Percentiles rank a stretch among this genome's conserved stretches.
Conservation (phyloP, 2,329 filamentous ascomycete genomes). For the Pseudomassariella vexata region DNA sequence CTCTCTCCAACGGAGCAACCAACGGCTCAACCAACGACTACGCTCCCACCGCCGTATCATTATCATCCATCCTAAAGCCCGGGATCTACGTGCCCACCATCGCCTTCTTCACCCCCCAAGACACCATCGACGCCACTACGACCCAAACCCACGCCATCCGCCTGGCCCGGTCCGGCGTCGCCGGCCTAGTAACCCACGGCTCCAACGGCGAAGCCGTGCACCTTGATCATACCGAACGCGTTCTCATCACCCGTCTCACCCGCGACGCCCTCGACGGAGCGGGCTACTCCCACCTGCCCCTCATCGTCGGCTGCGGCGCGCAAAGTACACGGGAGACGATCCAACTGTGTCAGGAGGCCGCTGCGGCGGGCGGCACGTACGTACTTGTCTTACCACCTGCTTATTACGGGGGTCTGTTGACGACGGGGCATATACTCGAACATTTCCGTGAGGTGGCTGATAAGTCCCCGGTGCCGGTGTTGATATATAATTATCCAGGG, state of each 20-base stretch:
- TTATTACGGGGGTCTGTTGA: conserved; percentile 59
- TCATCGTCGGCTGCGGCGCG: conserved; percentile 60
- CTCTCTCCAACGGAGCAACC: too few relatives aligned
- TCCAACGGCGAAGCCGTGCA: conserved; percentile 72
- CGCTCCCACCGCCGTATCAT: too few relatives aligned
- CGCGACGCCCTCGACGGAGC: conserved; percentile 51
- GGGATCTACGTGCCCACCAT: conserved; percentile 50
- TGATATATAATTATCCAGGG: conserved; percentile 70
- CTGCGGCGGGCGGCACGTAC: conserved; percentile 52
- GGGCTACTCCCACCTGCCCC: conserved; percentile 49
- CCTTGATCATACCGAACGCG: conserved; percentile 58
- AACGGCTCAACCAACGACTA: too few relatives aligned
- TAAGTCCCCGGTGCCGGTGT: conserved; percentile 53
- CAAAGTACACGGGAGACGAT: conserved; percentile 58
- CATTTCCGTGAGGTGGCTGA: conserved; percentile 61
- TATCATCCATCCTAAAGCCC: conserved; percentile 16
- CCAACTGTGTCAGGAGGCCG: conserved; percentile 52
- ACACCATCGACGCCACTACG: conserved; percentile 42
- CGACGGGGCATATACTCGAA: conserved; percentile 49
- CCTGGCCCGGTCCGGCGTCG: conserved; percentile 14
- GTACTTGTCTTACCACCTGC: conserved; percentile 56
- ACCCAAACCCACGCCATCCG: conserved; percentile 36
- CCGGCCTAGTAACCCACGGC: conserved; percentile 58
- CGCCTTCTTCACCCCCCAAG: conserved; percentile 44
- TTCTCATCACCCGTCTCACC: conserved; percentile 53